phyloP scores from a whole-genome alignment of 495 filamentous ascomycete genomes.

The Penicilliopsis zonata region DNA sequence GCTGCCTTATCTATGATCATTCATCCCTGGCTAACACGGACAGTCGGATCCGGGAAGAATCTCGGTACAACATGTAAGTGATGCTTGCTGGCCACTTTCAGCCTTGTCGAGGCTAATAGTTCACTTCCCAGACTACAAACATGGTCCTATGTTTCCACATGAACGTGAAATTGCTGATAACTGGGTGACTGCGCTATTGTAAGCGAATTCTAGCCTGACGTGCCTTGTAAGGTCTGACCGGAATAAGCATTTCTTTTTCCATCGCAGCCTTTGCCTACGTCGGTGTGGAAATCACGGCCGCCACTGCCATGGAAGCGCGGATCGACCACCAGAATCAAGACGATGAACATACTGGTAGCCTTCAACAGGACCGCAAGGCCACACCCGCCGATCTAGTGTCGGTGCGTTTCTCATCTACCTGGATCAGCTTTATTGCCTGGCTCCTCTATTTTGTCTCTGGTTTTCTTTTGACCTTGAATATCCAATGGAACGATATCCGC shows the following conservation, averaged over 20 bases:
- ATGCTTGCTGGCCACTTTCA: constrained; percentile 2
- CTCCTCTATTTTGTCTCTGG: constrained; percentile 17
- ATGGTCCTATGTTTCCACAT: constrained; percentile 9
- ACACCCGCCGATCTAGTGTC: too few relatives aligned
- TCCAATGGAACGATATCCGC: constrained; percentile 20
- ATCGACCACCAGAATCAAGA: constrained; percentile 4
- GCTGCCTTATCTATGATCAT: neutral
- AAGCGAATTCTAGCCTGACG: constrained; percentile 3
- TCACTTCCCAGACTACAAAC: constrained; percentile 1
- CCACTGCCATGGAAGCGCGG: constrained; percentile 35
- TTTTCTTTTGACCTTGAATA: constrained; percentile 22
- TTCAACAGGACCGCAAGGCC: constrained; percentile 4
- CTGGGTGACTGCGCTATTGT: constrained; percentile 22
- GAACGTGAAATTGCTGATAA: constrained; percentile 15
- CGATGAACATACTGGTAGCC: neutral
- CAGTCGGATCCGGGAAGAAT: constrained; percentile 4
- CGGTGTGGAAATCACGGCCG: constrained; percentile 31
- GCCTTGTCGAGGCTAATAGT: constrained; percentile 14
- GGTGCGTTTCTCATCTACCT: constrained; percentile 21
- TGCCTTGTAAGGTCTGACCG: constrained; percentile 1
- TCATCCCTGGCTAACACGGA: neutral
- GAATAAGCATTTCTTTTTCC: constrained; percentile 25
- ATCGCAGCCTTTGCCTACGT: constrained; percentile 31
- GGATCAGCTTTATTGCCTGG: constrained; percentile 12
- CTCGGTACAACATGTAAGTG: constrained; percentile 11